Percentiles rank a stretch among this genome's conserved stretches.
Conservation (phyloP, 371 early-diverging fungal species). For the Mucor mucedo region DNA sequence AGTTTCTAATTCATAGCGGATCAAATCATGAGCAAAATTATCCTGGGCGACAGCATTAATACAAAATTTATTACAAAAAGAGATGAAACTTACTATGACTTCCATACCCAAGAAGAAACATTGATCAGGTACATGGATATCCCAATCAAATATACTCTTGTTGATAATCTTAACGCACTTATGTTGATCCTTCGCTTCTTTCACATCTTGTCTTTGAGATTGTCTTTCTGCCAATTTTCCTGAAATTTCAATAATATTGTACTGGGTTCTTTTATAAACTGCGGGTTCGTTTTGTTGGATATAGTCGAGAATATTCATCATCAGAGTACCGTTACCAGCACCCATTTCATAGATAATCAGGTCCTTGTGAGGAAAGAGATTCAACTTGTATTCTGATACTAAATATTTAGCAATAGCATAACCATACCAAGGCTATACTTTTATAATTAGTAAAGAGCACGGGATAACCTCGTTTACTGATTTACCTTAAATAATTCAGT, state of each 20-base stretch:
- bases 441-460: not conserved
- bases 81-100: slow-evolving; percentile 71
- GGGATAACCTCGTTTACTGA: not conserved
- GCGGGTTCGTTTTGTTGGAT: slow-evolving; percentile 78
- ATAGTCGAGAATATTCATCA: slow-evolving; percentile 91
- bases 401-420: slow-evolving; percentile 92
- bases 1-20: slow-evolving; percentile 80
- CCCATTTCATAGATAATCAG: slow-evolving; percentile 95
- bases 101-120: slow-evolving; percentile 95
- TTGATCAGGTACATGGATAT: slow-evolving; percentile 66
- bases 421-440: slow-evolving; percentile 83
- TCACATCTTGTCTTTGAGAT: slow-evolving; percentile 59
- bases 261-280: slow-evolving; percentile 78
- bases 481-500: slow-evolving; percentile 91
- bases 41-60: slow-evolving; percentile 55
- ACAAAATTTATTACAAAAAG: not conserved
- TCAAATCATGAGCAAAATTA: slow-evolving; percentile 94
- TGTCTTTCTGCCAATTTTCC: slow-evolving; percentile 77
- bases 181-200: slow-evolving; percentile 53
- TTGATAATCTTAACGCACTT: slow-evolving; percentile 80
- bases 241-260: slow-evolving; percentile 94
- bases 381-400: slow-evolving; percentile 76
- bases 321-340: slow-evolving; percentile 96
- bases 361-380: slow-evolving; percentile 60
- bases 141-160: slow-evolving; percentile 92